Base-by-base conservation (phyloP, 441 rosid species). In the Aleurites moluccanus region DNA sequence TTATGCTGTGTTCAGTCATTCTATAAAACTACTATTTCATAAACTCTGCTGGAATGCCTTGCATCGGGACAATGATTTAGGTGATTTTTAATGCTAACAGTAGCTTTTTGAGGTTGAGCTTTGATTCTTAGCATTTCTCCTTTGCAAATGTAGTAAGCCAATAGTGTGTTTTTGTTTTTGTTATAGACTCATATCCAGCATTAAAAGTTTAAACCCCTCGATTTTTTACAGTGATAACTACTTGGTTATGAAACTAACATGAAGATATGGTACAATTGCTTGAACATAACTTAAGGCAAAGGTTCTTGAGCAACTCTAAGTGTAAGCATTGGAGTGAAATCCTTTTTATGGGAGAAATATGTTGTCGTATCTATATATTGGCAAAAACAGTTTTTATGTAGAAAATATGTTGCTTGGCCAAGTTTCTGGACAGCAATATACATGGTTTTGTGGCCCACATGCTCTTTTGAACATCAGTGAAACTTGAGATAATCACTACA, bases 81-180 rank as follows among this genome's bases (percentile, higher is more conserved):
- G 61, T 56, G 3, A 10, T 56, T 52, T 21, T 21, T 7, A 55
- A 55, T 9, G 59, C 23, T 2, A 70, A 38, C 18, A 0, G 64
- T 56, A 66, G 16, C 52, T 77, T 67, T 16, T 62, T 53, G 28
- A 20, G 50, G 35, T 63, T 67, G 47, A 68, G 13, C 47, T 11
- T 67, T 20, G 2, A 42, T 47, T 27, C 25, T 30, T 56, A 40
- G 20, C 49, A 64, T 21, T 38, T 50, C 15, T 35, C 8, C 20
- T 67, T 47, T 14, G 18, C 16, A 38, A 57, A 66, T 57, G 16
- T 60, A 25, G 67, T 59, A 4, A 63, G 44, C 42, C 16, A 6
- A 20, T 67, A 23, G 23, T 15, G 16, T 53, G 21, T 7, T 35
- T 73, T 6, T 61, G 14, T 14, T 50, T 68, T 64, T 68, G 35